These are phyloP conservation scores for Trichoderma sp. DNA, from an alignment of 2,329 filamentous ascomycete species.

Conservation along the genomic window DNA sequence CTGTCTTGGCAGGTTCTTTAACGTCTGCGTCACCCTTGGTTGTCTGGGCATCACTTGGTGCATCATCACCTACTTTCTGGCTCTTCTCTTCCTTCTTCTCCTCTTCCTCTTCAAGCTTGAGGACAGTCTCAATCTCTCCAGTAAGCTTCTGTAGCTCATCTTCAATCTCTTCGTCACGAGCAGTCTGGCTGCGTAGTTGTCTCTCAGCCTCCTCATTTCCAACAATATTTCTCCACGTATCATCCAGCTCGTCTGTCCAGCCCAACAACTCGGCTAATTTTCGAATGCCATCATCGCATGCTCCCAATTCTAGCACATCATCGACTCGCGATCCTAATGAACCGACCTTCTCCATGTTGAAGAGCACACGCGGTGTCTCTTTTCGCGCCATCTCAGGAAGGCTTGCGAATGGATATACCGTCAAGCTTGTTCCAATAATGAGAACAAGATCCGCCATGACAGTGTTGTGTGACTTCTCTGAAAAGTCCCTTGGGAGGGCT, in stretches of 20 bases:
- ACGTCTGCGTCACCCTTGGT: not conserved
- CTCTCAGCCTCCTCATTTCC: slow-evolving; percentile 57
- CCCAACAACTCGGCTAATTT: slow-evolving; percentile 76
- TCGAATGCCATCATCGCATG: slow-evolving; percentile 79
- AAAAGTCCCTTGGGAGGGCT: slow-evolving; percentile 47
- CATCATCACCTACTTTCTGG: not conserved
- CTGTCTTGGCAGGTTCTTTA: not conserved
- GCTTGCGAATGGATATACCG: slow-evolving; percentile 84
- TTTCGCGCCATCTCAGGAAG: slow-evolving; percentile 65
- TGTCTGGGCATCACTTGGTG: not conserved
- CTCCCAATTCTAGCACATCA: slow-evolving; percentile 79
- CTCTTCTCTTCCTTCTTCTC: not conserved
- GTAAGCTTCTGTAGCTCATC: slow-evolving; percentile 46
- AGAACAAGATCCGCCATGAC: slow-evolving; percentile 72
- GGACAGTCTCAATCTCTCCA: slow-evolving; percentile 35
- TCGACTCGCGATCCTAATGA: slow-evolving; percentile 73
- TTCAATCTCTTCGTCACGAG: slow-evolving; percentile 36
- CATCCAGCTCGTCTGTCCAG: slow-evolving; percentile 82
- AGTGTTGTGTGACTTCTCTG: slow-evolving; percentile 44
- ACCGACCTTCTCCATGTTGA: slow-evolving; percentile 85
- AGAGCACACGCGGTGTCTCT: slow-evolving; percentile 71
- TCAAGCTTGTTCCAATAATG: slow-evolving; percentile 84
- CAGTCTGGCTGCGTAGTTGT: slow-evolving; percentile 39
- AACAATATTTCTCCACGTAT: slow-evolving; percentile 67
- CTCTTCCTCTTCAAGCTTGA: slow-evolving; percentile 32